Conservation (phyloP, 768 basidiomycete species). For the Leccinum disarticulatum region DNA sequence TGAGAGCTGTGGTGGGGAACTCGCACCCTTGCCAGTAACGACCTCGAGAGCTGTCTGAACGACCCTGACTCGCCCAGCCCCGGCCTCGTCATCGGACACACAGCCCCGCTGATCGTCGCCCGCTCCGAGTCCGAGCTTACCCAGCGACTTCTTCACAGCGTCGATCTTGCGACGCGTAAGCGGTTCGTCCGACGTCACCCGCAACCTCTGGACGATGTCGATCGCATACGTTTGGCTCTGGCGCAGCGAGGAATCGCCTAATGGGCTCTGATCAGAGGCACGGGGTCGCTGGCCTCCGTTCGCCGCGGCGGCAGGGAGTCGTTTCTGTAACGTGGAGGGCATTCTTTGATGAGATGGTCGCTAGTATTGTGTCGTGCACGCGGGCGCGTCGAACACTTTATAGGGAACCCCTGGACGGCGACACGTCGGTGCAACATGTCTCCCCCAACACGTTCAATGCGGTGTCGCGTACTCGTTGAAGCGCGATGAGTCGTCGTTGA, state of each 20-base stretch:
- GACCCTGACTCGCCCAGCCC: conserved; percentile 24
- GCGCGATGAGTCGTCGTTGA: conserved; percentile 15
- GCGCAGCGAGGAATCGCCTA: neutral
- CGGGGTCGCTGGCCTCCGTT: conserved; percentile 1
- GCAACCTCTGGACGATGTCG: conserved; percentile 33
- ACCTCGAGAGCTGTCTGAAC: conserved; percentile 28
- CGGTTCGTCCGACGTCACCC: conserved; percentile 28
- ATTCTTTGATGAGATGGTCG: conserved; percentile 3
- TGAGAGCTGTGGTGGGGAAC: conserved; percentile 5
- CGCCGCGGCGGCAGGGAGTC: neutral
- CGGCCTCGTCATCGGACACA: conserved; percentile 30
- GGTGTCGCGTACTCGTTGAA: conserved; percentile 13
- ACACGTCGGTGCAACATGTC: conserved; percentile 21
- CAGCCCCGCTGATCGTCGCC: conserved; percentile 27
- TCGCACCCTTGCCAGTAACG: conserved; percentile 9
- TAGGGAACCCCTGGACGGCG: conserved; percentile 11
- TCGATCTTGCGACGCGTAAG: conserved; percentile 28
- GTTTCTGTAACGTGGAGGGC: conserved; percentile 24
- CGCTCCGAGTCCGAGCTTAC: conserved; percentile 20
- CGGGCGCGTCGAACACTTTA: conserved; percentile 20
- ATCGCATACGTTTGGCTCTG: conserved; percentile 25
- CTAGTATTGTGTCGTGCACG: neutral
- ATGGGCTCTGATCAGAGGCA: conserved; percentile 10
- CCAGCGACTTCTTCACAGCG: conserved; percentile 31
- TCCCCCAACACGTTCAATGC: conserved; percentile 18